phyloP scores from a whole-genome alignment of 371 early-diverging fungal species.

The Rhizopus delemar region DNA sequence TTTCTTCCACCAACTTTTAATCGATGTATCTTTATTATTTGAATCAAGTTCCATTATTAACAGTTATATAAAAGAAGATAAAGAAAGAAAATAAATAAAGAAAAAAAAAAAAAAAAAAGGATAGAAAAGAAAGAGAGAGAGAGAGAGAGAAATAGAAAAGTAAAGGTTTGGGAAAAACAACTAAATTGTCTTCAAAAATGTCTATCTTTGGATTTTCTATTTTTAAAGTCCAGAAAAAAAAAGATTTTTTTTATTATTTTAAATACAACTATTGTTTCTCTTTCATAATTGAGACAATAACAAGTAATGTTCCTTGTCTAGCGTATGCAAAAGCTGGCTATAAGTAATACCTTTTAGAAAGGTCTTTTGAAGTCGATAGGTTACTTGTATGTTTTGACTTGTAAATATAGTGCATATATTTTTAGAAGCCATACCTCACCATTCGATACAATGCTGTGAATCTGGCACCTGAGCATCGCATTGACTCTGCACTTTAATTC shows the following conservation, averaged over 20 bases:
- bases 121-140: conserved; percentile 6
- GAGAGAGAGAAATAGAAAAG: conserved; percentile 9
- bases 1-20: conserved; percentile 38
- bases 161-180: background rate
- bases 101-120: conserved; percentile 9
- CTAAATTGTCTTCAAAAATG: background rate
- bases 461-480: too few relatives aligned
- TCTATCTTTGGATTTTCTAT: conserved; percentile 1
- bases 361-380: too few relatives aligned
- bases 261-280: too few relatives aligned
- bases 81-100: background rate
- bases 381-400: too few relatives aligned
- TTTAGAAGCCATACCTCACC: too few relatives aligned
- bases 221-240: conserved; percentile 5
- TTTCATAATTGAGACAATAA: too few relatives aligned
- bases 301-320: too few relatives aligned
- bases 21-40: conserved; percentile 26
- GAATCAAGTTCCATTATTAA: conserved; percentile 20
- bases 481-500: too few relatives aligned
- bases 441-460: too few relatives aligned
- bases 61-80: background rate
- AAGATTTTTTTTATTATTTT: background rate
- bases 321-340: too few relatives aligned
- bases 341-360: too few relatives aligned
- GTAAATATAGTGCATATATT: too few relatives aligned